These are phyloP conservation scores for Picea mariana DNA, from an alignment of 83 land plant genomes.

Conservation along the genomic window DNA sequence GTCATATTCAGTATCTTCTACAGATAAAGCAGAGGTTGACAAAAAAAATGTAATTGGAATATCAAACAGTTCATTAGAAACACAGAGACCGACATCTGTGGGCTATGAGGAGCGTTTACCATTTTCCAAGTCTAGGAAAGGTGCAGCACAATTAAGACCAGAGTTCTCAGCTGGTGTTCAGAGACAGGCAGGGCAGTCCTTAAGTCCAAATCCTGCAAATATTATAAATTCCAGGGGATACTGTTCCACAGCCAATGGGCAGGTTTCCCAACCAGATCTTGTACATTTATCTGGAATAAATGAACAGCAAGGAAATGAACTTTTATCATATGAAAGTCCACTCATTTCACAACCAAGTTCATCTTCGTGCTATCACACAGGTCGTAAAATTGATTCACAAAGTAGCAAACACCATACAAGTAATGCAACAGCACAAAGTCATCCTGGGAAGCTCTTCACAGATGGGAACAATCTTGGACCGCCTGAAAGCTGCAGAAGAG, in stretches of 20 bases:
- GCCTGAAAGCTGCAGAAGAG: background rate
- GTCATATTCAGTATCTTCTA: background rate
- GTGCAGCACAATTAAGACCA: slow-evolving; percentile 1
- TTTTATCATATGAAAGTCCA: background rate
- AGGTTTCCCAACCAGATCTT: slow-evolving; percentile 6
- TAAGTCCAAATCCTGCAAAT: background rate
- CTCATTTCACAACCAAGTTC: slow-evolving; percentile 3
- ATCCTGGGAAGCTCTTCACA: slow-evolving; percentile 1
- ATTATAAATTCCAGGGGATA: slow-evolving; percentile 13
- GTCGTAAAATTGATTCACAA: background rate
- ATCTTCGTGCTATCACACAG: background rate
- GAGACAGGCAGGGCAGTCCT: background rate
- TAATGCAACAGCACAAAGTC: background rate
- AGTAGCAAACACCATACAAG: background rate
- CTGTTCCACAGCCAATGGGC: background rate
- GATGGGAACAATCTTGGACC: background rate
- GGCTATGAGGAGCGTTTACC: background rate
- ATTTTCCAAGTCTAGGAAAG: slow-evolving; percentile 9
- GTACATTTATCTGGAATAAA: background rate
- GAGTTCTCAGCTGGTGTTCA: background rate
- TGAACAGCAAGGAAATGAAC: background rate
- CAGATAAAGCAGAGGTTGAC: background rate
- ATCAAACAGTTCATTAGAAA: background rate
- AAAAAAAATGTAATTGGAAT: background rate
- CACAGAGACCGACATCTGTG: background rate